Evolutionary conservation across 768 basidiomycete genomes (phyloP).

Genomic region (Mycena venus): DNA sequence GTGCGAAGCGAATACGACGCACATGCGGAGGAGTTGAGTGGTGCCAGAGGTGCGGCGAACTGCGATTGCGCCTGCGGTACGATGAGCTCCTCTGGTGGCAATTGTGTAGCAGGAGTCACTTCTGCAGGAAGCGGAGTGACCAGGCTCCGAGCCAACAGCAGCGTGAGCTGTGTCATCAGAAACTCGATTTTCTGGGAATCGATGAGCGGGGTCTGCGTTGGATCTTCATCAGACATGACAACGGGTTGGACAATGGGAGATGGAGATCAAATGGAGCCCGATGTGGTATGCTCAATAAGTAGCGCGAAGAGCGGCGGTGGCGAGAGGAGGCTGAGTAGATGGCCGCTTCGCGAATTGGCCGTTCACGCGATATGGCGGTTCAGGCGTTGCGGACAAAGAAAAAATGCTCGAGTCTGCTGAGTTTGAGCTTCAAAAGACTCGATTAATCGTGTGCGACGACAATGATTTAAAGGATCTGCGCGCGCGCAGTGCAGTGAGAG

Average conservation of each 20-base stretch:
- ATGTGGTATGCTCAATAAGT: no score
- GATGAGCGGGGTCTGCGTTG: no score
- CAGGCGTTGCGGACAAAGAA: not conserved
- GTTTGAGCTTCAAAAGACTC: not conserved
- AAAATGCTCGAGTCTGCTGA: not conserved
- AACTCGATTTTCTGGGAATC: not conserved
- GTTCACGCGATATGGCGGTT: not conserved
- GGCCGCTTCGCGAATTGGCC: not conserved
- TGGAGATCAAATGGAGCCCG: no score
- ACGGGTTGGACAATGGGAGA: no score
- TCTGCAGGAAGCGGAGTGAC: no score
- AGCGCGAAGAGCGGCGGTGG: no score
- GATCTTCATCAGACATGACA: no score
- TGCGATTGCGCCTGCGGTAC: not conserved
- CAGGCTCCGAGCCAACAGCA: not conserved
- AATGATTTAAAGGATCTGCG: not conserved
- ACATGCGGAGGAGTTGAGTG: conserved; percentile 7
- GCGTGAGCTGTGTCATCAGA: not conserved
- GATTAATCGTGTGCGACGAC: not conserved
- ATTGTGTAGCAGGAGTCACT: no score
- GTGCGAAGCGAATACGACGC: conserved; percentile 21
- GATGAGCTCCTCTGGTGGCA: not conserved
- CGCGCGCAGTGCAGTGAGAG: not conserved
- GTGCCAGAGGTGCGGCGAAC: not conserved
- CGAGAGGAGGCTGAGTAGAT: no score